Evolutionary conservation across 108 stramenopile genomes (phyloP).

Genomic region (Thalassiosira profunda): DNA sequence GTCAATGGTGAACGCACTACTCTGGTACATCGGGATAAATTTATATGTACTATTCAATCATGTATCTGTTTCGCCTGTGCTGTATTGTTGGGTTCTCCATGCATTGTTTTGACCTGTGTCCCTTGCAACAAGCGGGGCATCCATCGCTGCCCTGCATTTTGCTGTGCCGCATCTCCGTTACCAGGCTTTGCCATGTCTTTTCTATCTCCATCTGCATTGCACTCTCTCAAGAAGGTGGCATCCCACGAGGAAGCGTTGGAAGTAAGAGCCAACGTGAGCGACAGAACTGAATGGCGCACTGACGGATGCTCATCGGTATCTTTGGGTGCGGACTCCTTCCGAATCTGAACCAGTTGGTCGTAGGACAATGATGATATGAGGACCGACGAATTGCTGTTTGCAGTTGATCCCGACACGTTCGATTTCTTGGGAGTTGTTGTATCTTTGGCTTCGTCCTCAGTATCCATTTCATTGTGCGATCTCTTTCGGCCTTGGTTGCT

Average conservation of each 20-base stretch:
- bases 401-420: background rate
- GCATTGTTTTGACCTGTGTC: background rate
- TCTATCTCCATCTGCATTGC: no score
- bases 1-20: no score
- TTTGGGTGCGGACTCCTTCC: background rate
- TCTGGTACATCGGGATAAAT: no score
- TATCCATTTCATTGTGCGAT: background rate
- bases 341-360: slow-evolving; percentile 3
- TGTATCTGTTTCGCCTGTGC: no score
- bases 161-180: background rate
- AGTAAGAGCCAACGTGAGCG: slow-evolving; percentile 18
- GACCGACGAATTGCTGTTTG: background rate
- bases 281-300: slow-evolving; percentile 11
- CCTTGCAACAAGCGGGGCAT: slow-evolving; percentile 13
- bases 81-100: no score
- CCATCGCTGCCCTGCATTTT: background rate
- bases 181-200: no score
- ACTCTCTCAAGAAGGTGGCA: slow-evolving; percentile 7
- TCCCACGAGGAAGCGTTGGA: slow-evolving; percentile 12
- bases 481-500: no score
- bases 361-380: slow-evolving; percentile 14
- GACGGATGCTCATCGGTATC: no score
- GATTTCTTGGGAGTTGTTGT: slow-evolving; percentile 20
- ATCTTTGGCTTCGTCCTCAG: background rate
- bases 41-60: no score